These are phyloP conservation scores for Neopestalotiopsis sp. DNA, from an alignment of 2,329 filamentous ascomycete genomes.

Conservation along the genomic window DNA sequence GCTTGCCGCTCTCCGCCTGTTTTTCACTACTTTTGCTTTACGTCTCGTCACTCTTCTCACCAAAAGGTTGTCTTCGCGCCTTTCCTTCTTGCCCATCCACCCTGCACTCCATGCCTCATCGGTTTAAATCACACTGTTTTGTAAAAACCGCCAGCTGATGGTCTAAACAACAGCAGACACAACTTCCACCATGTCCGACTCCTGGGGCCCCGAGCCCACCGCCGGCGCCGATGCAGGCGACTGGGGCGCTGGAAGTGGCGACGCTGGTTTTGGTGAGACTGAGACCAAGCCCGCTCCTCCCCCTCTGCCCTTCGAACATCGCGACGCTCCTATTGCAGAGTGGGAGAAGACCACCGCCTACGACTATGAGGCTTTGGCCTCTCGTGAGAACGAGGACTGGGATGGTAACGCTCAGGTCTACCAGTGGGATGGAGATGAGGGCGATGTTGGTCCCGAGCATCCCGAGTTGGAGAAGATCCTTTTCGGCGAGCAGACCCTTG, in stretches of 20 bases:
- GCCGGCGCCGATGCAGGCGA: slow-evolving; percentile 6
- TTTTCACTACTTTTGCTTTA: no score
- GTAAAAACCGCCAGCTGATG: neutral
- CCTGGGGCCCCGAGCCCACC: slow-evolving; percentile 4
- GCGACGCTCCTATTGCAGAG: slow-evolving; percentile 32
- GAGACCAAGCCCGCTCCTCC: slow-evolving; percentile 19
- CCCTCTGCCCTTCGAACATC: slow-evolving; percentile 15
- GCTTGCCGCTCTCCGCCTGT: no score
- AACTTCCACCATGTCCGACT: slow-evolving; percentile 16
- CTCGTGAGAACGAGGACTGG: slow-evolving; percentile 41
- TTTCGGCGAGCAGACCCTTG: slow-evolving; percentile 63
- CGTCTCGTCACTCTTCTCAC: no score
- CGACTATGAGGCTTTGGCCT: slow-evolving; percentile 49
- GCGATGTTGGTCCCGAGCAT: slow-evolving; percentile 79
- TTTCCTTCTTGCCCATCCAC: neutral
- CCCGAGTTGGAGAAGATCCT: slow-evolving; percentile 75
- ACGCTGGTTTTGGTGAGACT: slow-evolving; percentile 22
- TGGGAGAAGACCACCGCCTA: slow-evolving; percentile 52
- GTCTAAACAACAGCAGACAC: neutral
- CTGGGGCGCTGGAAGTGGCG: slow-evolving; percentile 25
- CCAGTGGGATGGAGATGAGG: slow-evolving; percentile 83
- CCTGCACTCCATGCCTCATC: neutral
- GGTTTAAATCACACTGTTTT: neutral
- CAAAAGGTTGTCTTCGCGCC: neutral
- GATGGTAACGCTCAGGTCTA: slow-evolving; percentile 70